Percentiles rank a stretch among this genome's conserved stretches.
phyloP scores from a whole-genome alignment of 768 basidiomycete species.

The Asterophora lycoperdoides region DNA sequence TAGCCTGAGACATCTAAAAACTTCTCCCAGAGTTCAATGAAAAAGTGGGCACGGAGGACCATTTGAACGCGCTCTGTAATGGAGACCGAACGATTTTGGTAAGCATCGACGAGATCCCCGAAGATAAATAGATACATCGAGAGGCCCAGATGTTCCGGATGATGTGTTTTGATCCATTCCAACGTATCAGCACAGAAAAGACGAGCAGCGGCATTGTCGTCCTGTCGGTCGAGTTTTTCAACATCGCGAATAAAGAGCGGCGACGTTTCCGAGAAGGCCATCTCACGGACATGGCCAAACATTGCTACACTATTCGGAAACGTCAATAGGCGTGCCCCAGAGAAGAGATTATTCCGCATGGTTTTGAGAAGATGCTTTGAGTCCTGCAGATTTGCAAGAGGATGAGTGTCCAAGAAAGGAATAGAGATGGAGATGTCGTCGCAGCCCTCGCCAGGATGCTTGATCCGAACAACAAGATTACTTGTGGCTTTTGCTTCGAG shows the following conservation, averaged over 20 bases:
- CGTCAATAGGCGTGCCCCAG: slow-evolving; percentile 25
- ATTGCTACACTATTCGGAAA: slow-evolving; percentile 18
- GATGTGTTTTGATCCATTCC: slow-evolving; percentile 17
- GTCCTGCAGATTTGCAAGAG: slow-evolving; percentile 11
- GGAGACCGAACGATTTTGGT: background rate
- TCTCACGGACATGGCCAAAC: background rate
- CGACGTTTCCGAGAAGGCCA: too few species aligned
- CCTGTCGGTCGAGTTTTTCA: slow-evolving; percentile 23
- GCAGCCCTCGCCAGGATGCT: too few species aligned
- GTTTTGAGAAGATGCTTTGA: slow-evolving; percentile 32
- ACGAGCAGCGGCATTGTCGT: slow-evolving; percentile 37
- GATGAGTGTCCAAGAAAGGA: too few species aligned
- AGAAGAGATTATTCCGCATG: slow-evolving; percentile 27
- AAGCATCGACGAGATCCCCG: background rate
- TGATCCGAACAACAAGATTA: too few species aligned
- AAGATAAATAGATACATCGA: slow-evolving; percentile 31
- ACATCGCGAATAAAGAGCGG: background rate
- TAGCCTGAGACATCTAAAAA: too few species aligned
- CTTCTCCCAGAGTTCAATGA: too few species aligned
- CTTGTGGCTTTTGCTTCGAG: too few species aligned
- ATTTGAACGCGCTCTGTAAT: background rate
- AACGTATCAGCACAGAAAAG: slow-evolving; percentile 33
- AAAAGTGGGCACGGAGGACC: background rate
- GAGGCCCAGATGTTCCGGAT: slow-evolving; percentile 17
- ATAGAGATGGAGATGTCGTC: too few species aligned